These are phyloP conservation scores for Saturnispora quitensis DNA, from an alignment of 805 yeast species.

Conservation along the genomic window DNA sequence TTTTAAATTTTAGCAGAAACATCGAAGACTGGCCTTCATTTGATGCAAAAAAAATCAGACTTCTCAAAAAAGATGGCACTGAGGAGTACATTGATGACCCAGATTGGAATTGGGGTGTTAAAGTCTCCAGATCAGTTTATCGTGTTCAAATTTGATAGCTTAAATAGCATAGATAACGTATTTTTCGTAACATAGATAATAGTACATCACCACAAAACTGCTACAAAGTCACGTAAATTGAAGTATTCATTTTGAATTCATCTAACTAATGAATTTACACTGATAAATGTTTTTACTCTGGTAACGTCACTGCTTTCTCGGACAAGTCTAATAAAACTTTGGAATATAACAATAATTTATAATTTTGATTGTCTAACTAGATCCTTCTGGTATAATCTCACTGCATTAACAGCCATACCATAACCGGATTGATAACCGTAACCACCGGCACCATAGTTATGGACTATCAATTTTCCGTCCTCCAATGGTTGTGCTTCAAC, in stretches of 20 bases:
- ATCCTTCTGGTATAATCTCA: constrained; percentile 20
- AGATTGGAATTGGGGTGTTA: constrained; percentile 31
- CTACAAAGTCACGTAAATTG: too few relatives aligned
- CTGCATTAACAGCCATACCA: constrained; percentile 47
- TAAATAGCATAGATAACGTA: too few relatives aligned
- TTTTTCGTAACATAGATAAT: too few relatives aligned
- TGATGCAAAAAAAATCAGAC: constrained; percentile 20
- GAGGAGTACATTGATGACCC: constrained; percentile 23
- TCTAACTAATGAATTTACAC: too few relatives aligned
- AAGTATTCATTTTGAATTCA: too few relatives aligned
- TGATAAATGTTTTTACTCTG: too few relatives aligned
- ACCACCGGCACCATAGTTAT: constrained; percentile 64
- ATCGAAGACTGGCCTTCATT: constrained; percentile 25
- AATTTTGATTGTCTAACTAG: not conserved
- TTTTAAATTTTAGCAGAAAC: constrained; percentile 21
- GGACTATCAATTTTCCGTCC: constrained; percentile 39
- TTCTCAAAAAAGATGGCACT: constrained; percentile 26
- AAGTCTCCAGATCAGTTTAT: constrained; percentile 26
- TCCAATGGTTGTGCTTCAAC: constrained; percentile 44
- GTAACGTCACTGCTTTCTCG: not conserved
- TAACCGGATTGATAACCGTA: constrained; percentile 58
- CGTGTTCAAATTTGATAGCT: constrained; percentile 10
- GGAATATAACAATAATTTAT: not conserved
- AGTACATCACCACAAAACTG: too few relatives aligned
- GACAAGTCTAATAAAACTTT: not conserved